phyloP scores from a whole-genome alignment of 805 yeast species.

The Candida lessepsii region DNA sequence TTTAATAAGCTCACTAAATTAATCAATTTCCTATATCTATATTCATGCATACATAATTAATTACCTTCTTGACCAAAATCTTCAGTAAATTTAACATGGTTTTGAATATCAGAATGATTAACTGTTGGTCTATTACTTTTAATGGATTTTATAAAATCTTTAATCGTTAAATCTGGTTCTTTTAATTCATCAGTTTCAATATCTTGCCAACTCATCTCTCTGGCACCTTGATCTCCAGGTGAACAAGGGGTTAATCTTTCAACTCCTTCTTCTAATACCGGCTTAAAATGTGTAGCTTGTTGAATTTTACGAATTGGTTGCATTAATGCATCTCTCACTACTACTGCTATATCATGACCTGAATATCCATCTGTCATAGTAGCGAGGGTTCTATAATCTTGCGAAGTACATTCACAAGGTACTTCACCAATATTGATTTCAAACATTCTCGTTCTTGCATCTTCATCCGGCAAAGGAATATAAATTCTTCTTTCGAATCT shows the following conservation, averaged over 20 bases:
- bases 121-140: constrained; percentile 94
- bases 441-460: constrained; percentile 90
- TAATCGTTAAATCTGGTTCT: constrained; percentile 86
- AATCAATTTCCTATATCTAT: too few species aligned
- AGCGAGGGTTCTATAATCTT: constrained; percentile 76
- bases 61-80: constrained; percentile 99
- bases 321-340: constrained; percentile 96
- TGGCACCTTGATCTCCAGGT: constrained; percentile 88
- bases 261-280: constrained; percentile 41
- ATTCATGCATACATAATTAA: constrained; percentile 24
- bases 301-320: constrained; percentile 96
- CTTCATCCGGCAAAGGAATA: constrained; percentile 91
- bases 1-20: too few species aligned
- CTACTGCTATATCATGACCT: constrained; percentile 96
- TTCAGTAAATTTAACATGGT: constrained; percentile 82
- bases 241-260: constrained; percentile 84
- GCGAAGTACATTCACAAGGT: constrained; percentile 71
- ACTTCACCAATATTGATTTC: constrained; percentile 89
- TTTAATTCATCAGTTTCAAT: constrained; percentile 82
- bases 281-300: constrained; percentile 91
- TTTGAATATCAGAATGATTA: constrained; percentile 74
- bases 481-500: constrained; percentile 94
- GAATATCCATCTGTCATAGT: constrained; percentile 97
- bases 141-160: constrained; percentile 91
- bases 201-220: constrained; percentile 92